phyloP scores from a whole-genome alignment of 306 rosid genomes.

The Trifolium dubium region DNA sequence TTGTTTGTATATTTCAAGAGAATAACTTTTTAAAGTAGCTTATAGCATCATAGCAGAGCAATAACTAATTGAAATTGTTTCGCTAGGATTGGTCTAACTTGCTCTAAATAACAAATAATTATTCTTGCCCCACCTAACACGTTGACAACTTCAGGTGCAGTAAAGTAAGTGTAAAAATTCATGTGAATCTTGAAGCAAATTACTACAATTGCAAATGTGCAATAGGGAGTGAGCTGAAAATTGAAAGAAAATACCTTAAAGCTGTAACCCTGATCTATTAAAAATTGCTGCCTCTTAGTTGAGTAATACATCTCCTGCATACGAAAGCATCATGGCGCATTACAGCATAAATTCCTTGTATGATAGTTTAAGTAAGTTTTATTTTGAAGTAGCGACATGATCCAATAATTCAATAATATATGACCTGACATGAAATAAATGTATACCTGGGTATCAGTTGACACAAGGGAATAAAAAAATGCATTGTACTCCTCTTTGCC shows the following conservation, averaged over 20 bases:
- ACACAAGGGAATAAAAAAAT: conserved; percentile 95
- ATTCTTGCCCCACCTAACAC: conserved; percentile 25
- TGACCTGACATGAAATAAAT: conserved; percentile 20
- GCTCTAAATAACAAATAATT: conserved; percentile 19
- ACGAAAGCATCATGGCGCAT: conserved; percentile 23
- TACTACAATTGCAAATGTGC: conserved; percentile 23
- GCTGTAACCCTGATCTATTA: conserved; percentile 99
- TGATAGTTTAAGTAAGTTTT: conserved; percentile 22
- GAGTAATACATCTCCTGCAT: conserved; percentile 98
- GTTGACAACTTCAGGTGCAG: conserved; percentile 1
- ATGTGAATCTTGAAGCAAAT: conserved; percentile 13
- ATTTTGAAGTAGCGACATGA: conserved; percentile 35
- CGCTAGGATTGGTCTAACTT: conserved; percentile 24
- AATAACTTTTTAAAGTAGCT: neutral
- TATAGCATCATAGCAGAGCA: conserved; percentile 22
- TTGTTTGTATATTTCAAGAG: neutral
- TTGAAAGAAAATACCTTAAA: conserved; percentile 69
- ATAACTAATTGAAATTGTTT: conserved; percentile 7
- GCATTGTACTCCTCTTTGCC: conserved; percentile 99
- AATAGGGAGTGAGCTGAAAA: neutral
- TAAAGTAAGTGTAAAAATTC: conserved; percentile 26
- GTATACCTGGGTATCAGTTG: conserved; percentile 92
- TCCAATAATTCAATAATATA: conserved; percentile 19
- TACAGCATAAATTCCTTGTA: conserved; percentile 27
- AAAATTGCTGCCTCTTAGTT: conserved; percentile 94